These are phyloP conservation scores for Conticribra guillardii DNA, from an alignment of 108 stramenopile genomes.

Conservation along the genomic window DNA sequence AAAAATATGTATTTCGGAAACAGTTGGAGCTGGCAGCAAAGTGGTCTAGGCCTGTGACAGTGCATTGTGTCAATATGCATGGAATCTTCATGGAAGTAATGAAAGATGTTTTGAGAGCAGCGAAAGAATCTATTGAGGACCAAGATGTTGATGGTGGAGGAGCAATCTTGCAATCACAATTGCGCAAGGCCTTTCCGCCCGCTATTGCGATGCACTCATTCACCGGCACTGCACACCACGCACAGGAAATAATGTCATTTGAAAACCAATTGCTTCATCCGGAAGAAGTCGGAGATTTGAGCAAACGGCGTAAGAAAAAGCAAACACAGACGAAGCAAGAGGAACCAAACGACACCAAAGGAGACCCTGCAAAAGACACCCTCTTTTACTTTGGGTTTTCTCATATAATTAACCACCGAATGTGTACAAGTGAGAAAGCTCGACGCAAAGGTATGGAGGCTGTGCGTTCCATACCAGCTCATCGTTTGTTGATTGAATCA, in stretches of 20 bases:
- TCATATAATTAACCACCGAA: slow-evolving; percentile 74
- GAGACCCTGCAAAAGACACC: slow-evolving; percentile 8
- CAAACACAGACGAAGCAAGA: background rate
- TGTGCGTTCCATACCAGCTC: slow-evolving; percentile 61
- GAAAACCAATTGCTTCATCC: slow-evolving; percentile 42
- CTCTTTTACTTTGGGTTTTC: slow-evolving; percentile 89
- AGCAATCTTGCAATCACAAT: background rate
- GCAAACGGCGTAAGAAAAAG: slow-evolving; percentile 14
- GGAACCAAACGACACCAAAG: slow-evolving; percentile 3
- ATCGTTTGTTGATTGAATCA: slow-evolving; percentile 80
- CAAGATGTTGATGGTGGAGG: background rate
- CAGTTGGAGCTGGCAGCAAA: slow-evolving; percentile 76
- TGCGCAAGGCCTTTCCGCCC: slow-evolving; percentile 47
- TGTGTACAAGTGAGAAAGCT: slow-evolving; percentile 74
- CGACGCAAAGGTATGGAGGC: slow-evolving; percentile 64
- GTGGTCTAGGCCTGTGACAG: slow-evolving; percentile 69
- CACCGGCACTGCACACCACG: slow-evolving; percentile 84
- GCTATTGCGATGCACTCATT: slow-evolving; percentile 87
- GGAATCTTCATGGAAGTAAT: slow-evolving; percentile 59
- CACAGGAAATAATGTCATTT: slow-evolving; percentile 62
- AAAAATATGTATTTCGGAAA: slow-evolving; percentile 66
- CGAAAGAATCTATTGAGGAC: slow-evolving; percentile 12
- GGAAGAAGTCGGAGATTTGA: slow-evolving; percentile 1
- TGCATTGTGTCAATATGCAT: slow-evolving; percentile 86
- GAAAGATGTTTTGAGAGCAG: slow-evolving; percentile 45